These are phyloP conservation scores for Letharia lupina DNA, from an alignment of 495 filamentous ascomycete genomes.

Conservation along the genomic window DNA sequence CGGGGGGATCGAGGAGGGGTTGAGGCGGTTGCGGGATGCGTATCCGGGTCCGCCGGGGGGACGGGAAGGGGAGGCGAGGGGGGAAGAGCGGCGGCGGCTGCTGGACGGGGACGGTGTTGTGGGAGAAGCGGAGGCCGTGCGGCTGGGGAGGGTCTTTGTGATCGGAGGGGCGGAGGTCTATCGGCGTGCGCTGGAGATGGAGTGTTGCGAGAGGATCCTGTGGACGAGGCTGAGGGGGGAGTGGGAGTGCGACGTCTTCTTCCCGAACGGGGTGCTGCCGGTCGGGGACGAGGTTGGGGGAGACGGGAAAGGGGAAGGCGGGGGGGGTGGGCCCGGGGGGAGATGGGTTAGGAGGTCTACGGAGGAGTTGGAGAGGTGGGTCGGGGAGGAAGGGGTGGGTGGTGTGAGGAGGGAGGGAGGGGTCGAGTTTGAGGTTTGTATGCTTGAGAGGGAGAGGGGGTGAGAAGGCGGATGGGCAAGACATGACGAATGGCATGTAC, in stretches of 20 bases:
- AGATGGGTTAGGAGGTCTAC: constrained; percentile 25
- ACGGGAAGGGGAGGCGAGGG: background rate
- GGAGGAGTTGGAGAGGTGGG: constrained; percentile 24
- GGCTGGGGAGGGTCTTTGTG: constrained; percentile 57
- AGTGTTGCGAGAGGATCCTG: constrained; percentile 44
- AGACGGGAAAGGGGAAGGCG: constrained; percentile 13
- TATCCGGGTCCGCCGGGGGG: constrained; percentile 30
- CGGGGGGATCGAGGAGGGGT: constrained; percentile 48
- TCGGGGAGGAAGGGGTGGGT: constrained; percentile 25
- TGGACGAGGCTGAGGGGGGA: constrained; percentile 53
- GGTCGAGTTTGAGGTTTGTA: constrained; percentile 24
- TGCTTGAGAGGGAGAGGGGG: constrained; percentile 23
- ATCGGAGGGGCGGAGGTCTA: constrained; percentile 92
- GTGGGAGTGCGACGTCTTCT: constrained; percentile 87
- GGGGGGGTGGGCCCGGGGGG: constrained; percentile 7
- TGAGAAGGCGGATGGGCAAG: background rate
- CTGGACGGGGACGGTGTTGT: background rate
- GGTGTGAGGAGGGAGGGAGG: constrained; percentile 22
- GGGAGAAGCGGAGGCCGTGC: background rate
- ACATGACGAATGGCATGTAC: background rate
- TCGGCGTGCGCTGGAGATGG: constrained; percentile 50
- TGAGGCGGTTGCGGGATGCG: constrained; percentile 33
- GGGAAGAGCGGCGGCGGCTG: constrained; percentile 22
- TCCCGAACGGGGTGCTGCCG: constrained; percentile 44
- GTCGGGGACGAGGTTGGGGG: background rate